Evolutionary conservation across 108 stramenopile genomes (phyloP), one percentile per base, ranked within the genome.

Genomic region (Cyclotella cryptica): DNA sequence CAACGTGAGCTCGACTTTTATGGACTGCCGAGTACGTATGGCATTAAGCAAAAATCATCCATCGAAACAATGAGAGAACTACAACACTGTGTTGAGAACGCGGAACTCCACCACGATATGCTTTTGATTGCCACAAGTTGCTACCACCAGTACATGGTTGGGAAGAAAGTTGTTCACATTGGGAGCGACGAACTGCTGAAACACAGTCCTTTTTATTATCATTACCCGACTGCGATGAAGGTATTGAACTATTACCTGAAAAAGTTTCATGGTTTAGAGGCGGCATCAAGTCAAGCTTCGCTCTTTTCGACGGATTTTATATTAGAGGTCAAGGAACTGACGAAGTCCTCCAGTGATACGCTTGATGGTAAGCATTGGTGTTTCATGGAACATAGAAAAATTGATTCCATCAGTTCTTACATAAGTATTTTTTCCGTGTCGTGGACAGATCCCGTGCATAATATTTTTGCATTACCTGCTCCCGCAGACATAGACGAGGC

Each of bases 61-160:
- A 66, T 66, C 22, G 64, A 66, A 24, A 66, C 43, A 66, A 46
- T 66, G 44, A 66, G 45, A 27, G 64, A 46, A 47, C 22, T 44
- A 35, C 24, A 46, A 66, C 1, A 24, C 10, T 21, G 13, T 24
- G 12, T 66, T 46, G 64, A 66, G 26, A 11, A 27, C 10, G 64
- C 45, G 5, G 64, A 66, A 27, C 44, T 66, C 18, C 45, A 45
- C 14, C 64, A 66, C 35, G 64, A 66, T 27, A 66, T 66, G 64
- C 28, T 66, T 46, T 44, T 61, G 29, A 61, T 61, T 61, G 60
- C 60, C 42, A 21, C 21, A 19, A 13, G 26, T 66, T 66, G 64
- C 22, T 47, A 47, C 22, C 64, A 66, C 14, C 24, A 66, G 28
- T 47, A 27, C 44, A 66, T 66, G 60, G 35, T 61, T 29, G 35